phyloP scores from a whole-genome alignment of 345 rosid species.

The Lepidium africanum region DNA sequence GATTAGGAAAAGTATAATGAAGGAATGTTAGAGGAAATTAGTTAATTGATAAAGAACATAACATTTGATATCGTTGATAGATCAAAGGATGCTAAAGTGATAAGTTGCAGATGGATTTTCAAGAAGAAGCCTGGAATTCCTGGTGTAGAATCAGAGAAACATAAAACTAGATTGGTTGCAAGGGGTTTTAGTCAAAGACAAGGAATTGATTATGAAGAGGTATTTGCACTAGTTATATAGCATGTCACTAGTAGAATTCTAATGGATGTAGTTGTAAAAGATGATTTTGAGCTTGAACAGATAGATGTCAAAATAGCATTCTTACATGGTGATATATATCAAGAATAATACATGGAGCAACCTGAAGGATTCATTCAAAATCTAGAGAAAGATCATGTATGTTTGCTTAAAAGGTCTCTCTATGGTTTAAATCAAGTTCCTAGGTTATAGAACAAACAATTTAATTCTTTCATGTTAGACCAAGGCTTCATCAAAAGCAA shows the following conservation, averaged over 20 bases:
- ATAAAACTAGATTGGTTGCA: not conserved
- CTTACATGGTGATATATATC: not conserved
- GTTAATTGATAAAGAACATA: not conserved
- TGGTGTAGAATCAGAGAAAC: not conserved
- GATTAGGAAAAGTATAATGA: not conserved
- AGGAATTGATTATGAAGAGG: not conserved
- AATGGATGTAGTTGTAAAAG: not conserved
- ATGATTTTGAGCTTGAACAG: not conserved
- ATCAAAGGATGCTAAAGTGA: not conserved
- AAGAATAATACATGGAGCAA: not conserved
- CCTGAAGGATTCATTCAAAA: not conserved
- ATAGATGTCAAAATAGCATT: not conserved
- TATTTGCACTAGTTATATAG: not conserved
- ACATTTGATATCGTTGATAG: not conserved
- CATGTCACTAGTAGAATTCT: not conserved
- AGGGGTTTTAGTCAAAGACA: not conserved
- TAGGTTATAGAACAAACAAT: not conserved
- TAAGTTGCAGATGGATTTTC: not conserved
- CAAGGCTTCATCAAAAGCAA: not conserved
- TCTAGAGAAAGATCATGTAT: not conserved
- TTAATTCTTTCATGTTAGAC: not conserved
- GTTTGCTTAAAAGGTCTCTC: not conserved
- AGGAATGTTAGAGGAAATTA: not conserved
- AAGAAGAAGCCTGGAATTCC: not conserved
- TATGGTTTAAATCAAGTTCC: not conserved